Percentiles rank a stretch among this genome's conserved stretches.
Evolutionary conservation across 2,329 filamentous ascomycete genomes (phyloP).

Genomic region (Tolypocladium album): DNA sequence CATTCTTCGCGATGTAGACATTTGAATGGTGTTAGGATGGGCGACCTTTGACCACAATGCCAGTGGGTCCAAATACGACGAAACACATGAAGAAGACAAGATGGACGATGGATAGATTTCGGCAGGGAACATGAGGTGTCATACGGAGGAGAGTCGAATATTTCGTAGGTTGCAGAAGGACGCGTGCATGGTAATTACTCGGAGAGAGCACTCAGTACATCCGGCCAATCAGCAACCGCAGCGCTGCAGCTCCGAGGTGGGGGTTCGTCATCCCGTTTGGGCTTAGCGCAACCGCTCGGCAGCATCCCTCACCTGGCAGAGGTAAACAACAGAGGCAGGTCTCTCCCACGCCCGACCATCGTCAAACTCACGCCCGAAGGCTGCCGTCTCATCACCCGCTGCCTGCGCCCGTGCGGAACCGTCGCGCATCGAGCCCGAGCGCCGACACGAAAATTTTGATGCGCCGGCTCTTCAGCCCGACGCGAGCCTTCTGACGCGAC

Average conservation of each 20-base stretch:
- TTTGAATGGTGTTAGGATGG: not conserved
- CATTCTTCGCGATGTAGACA: too few relatives aligned
- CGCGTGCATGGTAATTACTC: too few relatives aligned
- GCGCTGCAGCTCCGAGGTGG: not conserved
- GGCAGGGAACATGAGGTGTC: not conserved
- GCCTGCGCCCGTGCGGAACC: not conserved
- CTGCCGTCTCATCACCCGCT: not conserved
- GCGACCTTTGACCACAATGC: not conserved
- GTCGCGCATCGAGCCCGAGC: not conserved
- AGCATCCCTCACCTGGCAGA: conserved; percentile 1
- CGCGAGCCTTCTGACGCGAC: conserved; percentile 6
- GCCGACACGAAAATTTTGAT: not conserved
- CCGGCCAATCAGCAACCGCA: conserved; percentile 1
- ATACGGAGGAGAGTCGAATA: too few relatives aligned
- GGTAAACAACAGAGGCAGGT: conserved; percentile 9
- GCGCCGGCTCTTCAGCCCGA: conserved; percentile 3
- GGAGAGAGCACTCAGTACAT: too few relatives aligned
- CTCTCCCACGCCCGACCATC: conserved; percentile 5
- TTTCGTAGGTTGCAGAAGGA: too few relatives aligned
- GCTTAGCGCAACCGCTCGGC: conserved; percentile 3
- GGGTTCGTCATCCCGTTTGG: conserved; percentile 1
- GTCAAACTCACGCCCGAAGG: conserved; percentile 1
- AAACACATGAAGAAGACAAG: not conserved
- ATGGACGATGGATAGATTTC: too few relatives aligned
- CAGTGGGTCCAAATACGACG: not conserved